phyloP scores from a whole-genome alignment of 768 basidiomycete genomes.

The Royoungia palumana region DNA sequence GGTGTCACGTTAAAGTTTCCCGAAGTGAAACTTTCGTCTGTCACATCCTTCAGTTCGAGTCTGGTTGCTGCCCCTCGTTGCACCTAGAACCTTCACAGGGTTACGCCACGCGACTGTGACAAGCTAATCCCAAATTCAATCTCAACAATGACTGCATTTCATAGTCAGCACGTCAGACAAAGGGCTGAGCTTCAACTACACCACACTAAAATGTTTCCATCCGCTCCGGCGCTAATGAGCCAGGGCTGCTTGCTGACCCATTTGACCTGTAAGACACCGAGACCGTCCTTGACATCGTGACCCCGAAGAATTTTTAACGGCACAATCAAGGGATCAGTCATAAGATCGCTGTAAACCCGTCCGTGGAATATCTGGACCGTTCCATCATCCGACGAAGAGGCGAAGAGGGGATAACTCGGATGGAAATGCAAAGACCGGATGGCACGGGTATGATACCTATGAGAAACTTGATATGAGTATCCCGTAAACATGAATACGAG shows the following conservation, averaged over 20 bases:
- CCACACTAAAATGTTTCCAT: slow-evolving; percentile 88
- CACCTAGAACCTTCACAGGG: slow-evolving; percentile 11
- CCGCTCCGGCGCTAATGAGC: slow-evolving; percentile 90
- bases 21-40: slow-evolving; percentile 1
- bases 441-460: slow-evolving; percentile 89
- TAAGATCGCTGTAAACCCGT: slow-evolving; percentile 89
- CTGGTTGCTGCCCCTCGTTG: slow-evolving; percentile 6
- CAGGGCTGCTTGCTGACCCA: slow-evolving; percentile 92
- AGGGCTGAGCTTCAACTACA: slow-evolving; percentile 52
- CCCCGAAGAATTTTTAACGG: slow-evolving; percentile 94
- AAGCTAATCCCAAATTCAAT: slow-evolving; percentile 15
- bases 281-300: slow-evolving; percentile 78
- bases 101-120: slow-evolving; percentile 12
- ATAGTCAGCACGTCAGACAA: slow-evolving; percentile 29
- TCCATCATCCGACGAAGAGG: slow-evolving; percentile 95
- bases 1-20: not conserved
- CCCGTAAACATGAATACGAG: not conserved
- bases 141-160: slow-evolving; percentile 23
- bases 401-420: slow-evolving; percentile 92
- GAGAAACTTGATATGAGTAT: slow-evolving; percentile 9
- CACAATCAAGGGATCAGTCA: slow-evolving; percentile 97
- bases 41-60: not conserved
- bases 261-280: slow-evolving; percentile 87
- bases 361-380: slow-evolving; percentile 97
- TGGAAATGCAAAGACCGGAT: slow-evolving; percentile 94